Base-by-base conservation (phyloP, 2,329 filamentous ascomycete species). In the Trichoderma koningiopsis region DNA sequence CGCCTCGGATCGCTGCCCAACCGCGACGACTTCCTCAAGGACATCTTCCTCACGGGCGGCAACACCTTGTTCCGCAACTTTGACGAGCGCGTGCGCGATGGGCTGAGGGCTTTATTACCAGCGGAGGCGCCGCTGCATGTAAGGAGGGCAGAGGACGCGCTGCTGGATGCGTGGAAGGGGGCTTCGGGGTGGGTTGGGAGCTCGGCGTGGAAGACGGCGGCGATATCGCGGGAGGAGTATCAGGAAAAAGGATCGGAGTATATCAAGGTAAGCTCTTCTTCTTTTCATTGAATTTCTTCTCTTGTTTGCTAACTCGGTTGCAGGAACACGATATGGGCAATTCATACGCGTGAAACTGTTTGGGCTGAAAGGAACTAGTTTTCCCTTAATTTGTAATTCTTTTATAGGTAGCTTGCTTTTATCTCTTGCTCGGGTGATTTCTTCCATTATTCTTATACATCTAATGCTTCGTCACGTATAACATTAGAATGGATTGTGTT, bases 1-100 rank as follows among this genome's bases (percentile, higher is more conserved):
- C 90, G 96, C 3, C 88, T 98, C 14, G 85, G 83, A 22, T 82
- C 83, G 60, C 75, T 88, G 65, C 72, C 81, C 24, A 79, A 88
- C 72, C 88, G 90, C 69, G 86, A 91, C 73, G 88, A 88, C 56
- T 89, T 97, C 55, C 82, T 97, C 27, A 89, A 88, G 57, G 95
- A 99, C 78, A 87, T 99, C 47, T 98, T 99, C 83, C 81, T 98
- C 52, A 98, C 95, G 0, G 95, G 96, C n/a, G 96, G 96, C 19
- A 95, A 95, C 78, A 93, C 92, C 0, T 81, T 97, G 57, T 97
- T 97, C 81, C 82, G 87, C 70, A 92, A 92, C 72, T 97, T 99
- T 76, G 94, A 97, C 75, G 91, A 96, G 75, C 85, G 95, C 35
- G 82, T 98, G 71, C 83, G 87, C 62, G 85, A 87, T 35, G 95